Evolutionary conservation across 2,329 filamentous ascomycete genomes (phyloP), one percentile per base, ranked within the genome.

Genomic region (Fusarium falciforme): DNA sequence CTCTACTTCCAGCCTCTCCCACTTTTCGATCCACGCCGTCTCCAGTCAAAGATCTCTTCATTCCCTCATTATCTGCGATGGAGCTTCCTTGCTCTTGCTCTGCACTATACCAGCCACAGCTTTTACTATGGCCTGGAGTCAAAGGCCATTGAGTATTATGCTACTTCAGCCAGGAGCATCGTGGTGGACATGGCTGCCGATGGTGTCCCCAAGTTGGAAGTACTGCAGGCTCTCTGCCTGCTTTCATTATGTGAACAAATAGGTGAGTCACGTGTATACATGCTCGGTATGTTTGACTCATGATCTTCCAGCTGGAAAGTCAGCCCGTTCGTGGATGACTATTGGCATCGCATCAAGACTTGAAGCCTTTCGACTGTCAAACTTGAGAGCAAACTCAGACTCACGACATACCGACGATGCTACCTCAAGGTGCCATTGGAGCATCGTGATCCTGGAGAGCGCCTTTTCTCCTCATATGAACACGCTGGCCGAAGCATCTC

Each of bases 291-390:
- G 3, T 14, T 0, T 1, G 4, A 2, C 52, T 27, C 2, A 25
- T 9, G 2, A 11, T n/a, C 0, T 12, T 7, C 0, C 10, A 78
- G 76, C 68, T 17, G 74, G 76, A 0, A 72, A 77, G 6, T 6
- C 67, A 5, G 52, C 65, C 0, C 70, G 76, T 5, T 73, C 76
- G 2, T 78, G 76, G 76, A 78, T 78, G 76, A 76, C 76, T 38
- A 72, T 78, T 1, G 76, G 76, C 0, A 74, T 73, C 22, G 70
- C 64, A 6, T 70, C 72, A 2, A 74, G 77, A 33, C 52, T 78
- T 0, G 70, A 78, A 12, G 69, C 74, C 0, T 55, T 74, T n/a
- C 70, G 74, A 4, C 29, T 77, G 0, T 71, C 60, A 1, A 42
- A 59, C 8, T 16, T 61, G 7, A 52, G 55, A 1, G 7, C 6